A percentile compares a stretch with the other conserved stretches of the same genome.
phyloP scores from a whole-genome alignment of 2,329 filamentous ascomycete species.

The Eutypa lata region DNA sequence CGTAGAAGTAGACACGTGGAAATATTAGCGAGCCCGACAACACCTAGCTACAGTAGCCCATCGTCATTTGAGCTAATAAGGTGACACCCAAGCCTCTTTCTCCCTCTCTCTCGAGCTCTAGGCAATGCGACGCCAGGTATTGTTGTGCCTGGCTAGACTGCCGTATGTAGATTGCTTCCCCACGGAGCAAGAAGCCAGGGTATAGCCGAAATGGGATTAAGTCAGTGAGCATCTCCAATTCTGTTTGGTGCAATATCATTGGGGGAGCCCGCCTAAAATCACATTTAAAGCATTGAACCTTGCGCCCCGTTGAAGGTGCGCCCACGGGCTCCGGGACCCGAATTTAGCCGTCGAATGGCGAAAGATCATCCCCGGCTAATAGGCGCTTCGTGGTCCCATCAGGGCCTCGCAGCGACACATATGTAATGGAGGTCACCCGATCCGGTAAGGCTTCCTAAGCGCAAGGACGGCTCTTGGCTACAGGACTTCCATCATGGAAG shows the following conservation, averaged over 20 bases:
- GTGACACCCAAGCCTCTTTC: neutral
- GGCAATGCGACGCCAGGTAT: neutral
- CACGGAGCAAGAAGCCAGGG: neutral
- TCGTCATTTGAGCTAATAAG: neutral
- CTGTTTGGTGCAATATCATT: neutral
- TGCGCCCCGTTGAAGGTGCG: too few relatives aligned
- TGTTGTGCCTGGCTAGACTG: neutral
- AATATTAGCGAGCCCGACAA: neutral
- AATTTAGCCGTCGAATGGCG: neutral
- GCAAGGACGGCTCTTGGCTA: neutral
- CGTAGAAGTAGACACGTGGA: neutral
- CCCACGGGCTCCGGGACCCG: neutral
- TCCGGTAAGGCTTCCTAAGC: neutral
- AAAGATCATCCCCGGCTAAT: neutral
- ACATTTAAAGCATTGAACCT: too few relatives aligned
- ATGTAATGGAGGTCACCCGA: too few relatives aligned
- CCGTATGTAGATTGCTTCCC: neutral
- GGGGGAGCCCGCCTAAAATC: neutral
- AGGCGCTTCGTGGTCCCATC: neutral
- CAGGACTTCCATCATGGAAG: neutral
- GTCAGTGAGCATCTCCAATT: neutral
- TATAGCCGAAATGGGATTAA: neutral
- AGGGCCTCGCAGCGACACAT: too few relatives aligned
- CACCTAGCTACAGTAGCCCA: too few relatives aligned
- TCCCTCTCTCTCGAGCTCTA: too few relatives aligned